A percentile compares a stretch with the other conserved stretches of the same genome.
phyloP scores from a whole-genome alignment of 805 yeast species.

The Metschnikowia amazonensis region DNA sequence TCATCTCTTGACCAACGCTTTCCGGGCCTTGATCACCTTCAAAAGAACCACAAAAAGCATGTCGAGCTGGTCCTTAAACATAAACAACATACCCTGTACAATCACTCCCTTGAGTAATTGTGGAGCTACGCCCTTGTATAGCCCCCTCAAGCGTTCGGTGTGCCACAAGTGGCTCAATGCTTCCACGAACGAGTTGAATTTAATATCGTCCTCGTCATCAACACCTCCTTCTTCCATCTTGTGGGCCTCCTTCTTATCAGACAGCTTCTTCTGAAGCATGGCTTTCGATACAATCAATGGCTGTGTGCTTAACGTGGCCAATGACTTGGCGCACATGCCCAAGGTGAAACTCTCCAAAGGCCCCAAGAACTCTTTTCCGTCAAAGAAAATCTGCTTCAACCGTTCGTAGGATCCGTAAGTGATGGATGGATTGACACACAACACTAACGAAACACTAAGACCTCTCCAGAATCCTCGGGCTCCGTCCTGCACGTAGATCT shows the following conservation, averaged over 20 bases:
- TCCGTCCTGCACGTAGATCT: conserved; percentile 62
- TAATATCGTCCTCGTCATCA: conserved; percentile 35
- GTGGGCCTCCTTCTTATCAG: conserved; percentile 8
- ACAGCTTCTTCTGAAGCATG: conserved; percentile 57
- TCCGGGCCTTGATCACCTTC: conserved; percentile 22
- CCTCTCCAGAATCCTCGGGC: conserved; percentile 78
- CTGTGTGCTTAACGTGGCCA: conserved; percentile 78
- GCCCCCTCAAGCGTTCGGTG: conserved; percentile 59
- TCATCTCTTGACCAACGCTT: background rate
- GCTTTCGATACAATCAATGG: conserved; percentile 84
- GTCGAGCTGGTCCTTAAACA: conserved; percentile 71
- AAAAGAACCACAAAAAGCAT: conserved; percentile 34
- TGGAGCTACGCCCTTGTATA: conserved; percentile 80
- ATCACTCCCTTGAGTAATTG: conserved; percentile 77
- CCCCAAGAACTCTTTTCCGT: conserved; percentile 41
- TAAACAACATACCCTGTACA: conserved; percentile 80
- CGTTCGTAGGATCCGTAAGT: conserved; percentile 80
- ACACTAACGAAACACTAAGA: conserved; percentile 69
- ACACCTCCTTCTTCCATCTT: conserved; percentile 21
- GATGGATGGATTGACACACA: conserved; percentile 80
- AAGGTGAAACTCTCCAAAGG: conserved; percentile 64
- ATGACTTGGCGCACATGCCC: conserved; percentile 76
- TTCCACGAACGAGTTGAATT: conserved; percentile 56
- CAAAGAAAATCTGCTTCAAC: conserved; percentile 50
- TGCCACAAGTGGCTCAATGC: conserved; percentile 58